Percentiles rank a stretch among this genome's conserved stretches.
These are phyloP conservation scores for Ceriops decandra DNA, from an alignment of 345 rosid genomes.

Conservation along the genomic window DNA sequence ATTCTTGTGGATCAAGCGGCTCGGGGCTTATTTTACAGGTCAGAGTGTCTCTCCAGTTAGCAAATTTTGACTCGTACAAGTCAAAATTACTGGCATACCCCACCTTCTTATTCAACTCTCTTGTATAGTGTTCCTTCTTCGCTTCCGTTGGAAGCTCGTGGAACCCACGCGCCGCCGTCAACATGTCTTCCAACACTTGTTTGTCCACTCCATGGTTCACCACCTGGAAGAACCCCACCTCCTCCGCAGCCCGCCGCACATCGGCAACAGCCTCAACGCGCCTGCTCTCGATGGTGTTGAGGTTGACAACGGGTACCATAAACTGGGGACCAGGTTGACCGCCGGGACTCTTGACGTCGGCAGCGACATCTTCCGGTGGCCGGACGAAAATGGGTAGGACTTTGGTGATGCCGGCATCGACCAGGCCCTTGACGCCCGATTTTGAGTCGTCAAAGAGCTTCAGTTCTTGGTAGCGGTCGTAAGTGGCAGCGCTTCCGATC, in stretches of 20 bases:
- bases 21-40: conserved; percentile 10
- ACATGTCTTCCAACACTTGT: conserved; percentile 10
- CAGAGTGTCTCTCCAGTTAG: conserved; percentile 22
- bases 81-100: conserved; percentile 6
- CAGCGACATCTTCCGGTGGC: not conserved
- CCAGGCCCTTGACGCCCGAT: conserved; percentile 23
- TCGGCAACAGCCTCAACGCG: conserved; percentile 7
- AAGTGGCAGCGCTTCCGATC: not conserved
- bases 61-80: conserved; percentile 14
- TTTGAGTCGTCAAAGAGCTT: conserved; percentile 19
- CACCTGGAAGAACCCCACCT: conserved; percentile 19
- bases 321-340: not conserved
- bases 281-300: not conserved
- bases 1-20: conserved; percentile 12
- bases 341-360: not conserved
- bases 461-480: conserved; percentile 4
- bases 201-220: conserved; percentile 18
- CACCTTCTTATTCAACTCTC: conserved; percentile 3
- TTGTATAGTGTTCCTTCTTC: conserved; percentile 6
- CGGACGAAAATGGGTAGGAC: conserved; percentile 16
- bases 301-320: conserved; percentile 11
- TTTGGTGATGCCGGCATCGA: conserved; percentile 16
- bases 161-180: conserved; percentile 11
- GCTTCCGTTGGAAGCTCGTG: conserved; percentile 9
- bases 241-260: conserved; percentile 7